Conservation (phyloP, 2,329 filamentous ascomycete species). For the Magnaporthiopsis incrustans region DNA sequence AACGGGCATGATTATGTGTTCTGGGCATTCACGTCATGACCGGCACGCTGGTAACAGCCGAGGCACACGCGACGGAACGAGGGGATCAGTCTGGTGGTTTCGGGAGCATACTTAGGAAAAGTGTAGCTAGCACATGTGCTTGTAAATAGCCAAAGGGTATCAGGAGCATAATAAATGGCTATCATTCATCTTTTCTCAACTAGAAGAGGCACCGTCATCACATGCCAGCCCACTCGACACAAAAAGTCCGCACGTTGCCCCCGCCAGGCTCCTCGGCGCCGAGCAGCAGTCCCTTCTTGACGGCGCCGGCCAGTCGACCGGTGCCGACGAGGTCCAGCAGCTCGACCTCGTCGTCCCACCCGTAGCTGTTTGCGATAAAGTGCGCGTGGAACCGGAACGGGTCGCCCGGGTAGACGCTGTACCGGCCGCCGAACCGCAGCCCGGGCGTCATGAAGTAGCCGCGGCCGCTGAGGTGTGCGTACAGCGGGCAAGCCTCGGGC, state of each 20-base stretch:
- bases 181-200: not conserved
- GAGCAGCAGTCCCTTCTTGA: conserved; percentile 91
- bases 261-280: conserved; percentile 51
- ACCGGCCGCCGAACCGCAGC: conserved; percentile 87
- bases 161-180: not conserved
- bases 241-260: conserved; percentile 59
- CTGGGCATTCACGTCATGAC: too few species aligned
- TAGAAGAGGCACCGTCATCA: conserved; percentile 28
- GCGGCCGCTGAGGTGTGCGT: conserved; percentile 66
- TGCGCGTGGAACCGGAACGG: conserved; percentile 93
- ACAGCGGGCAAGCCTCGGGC: conserved; percentile 60
- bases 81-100: too few species aligned
- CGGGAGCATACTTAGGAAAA: too few species aligned
- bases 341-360: conserved; percentile 82
- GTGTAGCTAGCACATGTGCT: too few species aligned
- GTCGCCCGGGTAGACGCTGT: conserved; percentile 92
- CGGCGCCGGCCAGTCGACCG: conserved; percentile 81
- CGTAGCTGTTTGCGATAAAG: conserved; percentile 75
- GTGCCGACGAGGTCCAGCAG: conserved; percentile 80
- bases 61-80: too few species aligned
- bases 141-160: not conserved
- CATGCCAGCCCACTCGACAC: conserved; percentile 91
- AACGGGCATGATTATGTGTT: too few species aligned
- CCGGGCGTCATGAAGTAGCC: conserved; percentile 89
- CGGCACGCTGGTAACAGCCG: too few species aligned